Evolutionary conservation across 2,329 filamentous ascomycete species (phyloP).

Genomic region (Escovopsis sp.): DNA sequence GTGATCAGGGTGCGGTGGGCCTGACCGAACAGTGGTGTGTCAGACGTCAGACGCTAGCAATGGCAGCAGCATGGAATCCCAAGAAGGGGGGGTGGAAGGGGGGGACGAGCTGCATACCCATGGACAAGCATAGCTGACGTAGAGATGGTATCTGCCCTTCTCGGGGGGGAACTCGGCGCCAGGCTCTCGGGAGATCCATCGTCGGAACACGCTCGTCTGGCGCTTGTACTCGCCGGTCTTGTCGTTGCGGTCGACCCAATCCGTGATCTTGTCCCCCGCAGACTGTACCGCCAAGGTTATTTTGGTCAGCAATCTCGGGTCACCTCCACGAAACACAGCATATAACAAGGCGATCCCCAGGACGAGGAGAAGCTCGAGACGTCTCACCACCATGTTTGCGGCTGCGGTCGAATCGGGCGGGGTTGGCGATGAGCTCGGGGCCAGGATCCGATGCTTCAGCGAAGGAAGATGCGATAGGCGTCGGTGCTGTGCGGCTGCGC

Average conservation of each 20-base stretch:
- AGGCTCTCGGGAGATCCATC: slow-evolving; percentile 57
- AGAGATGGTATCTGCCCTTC: slow-evolving; percentile 85
- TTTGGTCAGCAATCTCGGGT: slow-evolving; percentile 1
- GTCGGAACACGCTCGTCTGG: slow-evolving; percentile 66
- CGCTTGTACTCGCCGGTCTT: slow-evolving; percentile 87
- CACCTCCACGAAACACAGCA: neutral
- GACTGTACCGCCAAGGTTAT: slow-evolving; percentile 2
- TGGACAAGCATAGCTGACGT: slow-evolving; percentile 84
- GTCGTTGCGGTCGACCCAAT: slow-evolving; percentile 69
- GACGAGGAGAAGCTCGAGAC: no score
- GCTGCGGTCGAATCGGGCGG: no score
- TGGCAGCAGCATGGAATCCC: neutral
- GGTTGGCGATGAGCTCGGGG: no score
- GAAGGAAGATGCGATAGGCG: no score
- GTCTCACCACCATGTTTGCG: no score
- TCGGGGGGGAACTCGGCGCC: slow-evolving; percentile 69
- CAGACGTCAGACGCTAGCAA: neutral
- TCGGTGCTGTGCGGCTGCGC: no score
- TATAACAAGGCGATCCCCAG: no score
- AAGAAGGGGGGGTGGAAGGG: neutral
- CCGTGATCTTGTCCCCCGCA: slow-evolving; percentile 39
- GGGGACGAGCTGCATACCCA: slow-evolving; percentile 39
- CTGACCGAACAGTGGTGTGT: slow-evolving; percentile 11
- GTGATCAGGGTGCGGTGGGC: slow-evolving; percentile 79
- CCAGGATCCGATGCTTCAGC: no score